Evolutionary conservation across 495 filamentous ascomycete genomes (phyloP).

Genomic region (Usnea hakonensis): DNA sequence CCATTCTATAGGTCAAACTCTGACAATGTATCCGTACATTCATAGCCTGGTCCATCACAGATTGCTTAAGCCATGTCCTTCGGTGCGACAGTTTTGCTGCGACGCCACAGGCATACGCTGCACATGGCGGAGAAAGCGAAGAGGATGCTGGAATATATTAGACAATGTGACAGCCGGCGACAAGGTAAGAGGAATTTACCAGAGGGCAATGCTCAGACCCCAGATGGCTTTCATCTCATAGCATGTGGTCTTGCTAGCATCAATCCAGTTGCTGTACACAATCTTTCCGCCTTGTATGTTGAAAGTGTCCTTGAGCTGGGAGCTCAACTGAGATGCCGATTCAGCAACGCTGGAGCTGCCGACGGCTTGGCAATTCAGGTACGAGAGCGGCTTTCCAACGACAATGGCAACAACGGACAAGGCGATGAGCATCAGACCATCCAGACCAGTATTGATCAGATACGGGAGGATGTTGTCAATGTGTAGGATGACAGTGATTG

Average conservation of each 20-base stretch:
- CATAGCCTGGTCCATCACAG: neutral
- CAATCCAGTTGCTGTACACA: conserved; percentile 53
- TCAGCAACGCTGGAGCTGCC: conserved; percentile 31
- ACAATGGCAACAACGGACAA: conserved; percentile 62
- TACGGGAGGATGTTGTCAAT: conserved; percentile 67
- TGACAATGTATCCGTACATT: neutral
- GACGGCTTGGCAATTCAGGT: conserved; percentile 61
- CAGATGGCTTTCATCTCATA: conserved; percentile 82
- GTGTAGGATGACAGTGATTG: conserved; percentile 70
- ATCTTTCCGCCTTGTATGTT: conserved; percentile 38
- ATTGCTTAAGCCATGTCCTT: conserved; percentile 30
- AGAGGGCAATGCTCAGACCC: conserved; percentile 79
- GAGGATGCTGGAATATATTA: conserved; percentile 45
- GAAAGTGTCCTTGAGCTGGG: conserved; percentile 36
- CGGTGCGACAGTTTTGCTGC: conserved; percentile 35
- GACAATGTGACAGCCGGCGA: neutral
- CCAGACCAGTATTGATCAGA: conserved; percentile 54
- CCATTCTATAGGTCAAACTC: neutral
- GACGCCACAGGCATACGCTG: conserved; percentile 51
- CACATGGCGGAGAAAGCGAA: conserved; percentile 59
- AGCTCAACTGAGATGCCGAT: conserved; percentile 40
- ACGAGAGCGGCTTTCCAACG: conserved; percentile 73
- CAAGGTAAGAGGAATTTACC: conserved; percentile 38
- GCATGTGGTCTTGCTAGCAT: conserved; percentile 63
- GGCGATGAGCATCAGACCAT: conserved; percentile 61